Evolutionary conservation across 176 grass and related monocot species (phyloP).

Genomic region (Ensete glaucum): DNA sequence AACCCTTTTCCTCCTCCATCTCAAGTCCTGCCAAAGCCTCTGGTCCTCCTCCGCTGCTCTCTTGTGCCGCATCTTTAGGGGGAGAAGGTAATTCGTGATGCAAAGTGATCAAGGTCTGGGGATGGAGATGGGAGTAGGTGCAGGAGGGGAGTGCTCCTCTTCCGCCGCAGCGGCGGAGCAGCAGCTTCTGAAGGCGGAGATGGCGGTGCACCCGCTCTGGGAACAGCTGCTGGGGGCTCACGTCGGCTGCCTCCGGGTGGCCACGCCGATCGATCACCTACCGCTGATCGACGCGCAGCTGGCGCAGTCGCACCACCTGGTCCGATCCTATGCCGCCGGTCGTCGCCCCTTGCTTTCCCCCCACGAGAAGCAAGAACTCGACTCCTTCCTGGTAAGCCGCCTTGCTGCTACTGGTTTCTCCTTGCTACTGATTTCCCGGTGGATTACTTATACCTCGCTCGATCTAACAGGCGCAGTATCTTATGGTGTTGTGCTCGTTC

Average conservation of each 20-base stretch:
- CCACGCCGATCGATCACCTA: slow-evolving; percentile 93
- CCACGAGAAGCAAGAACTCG: slow-evolving; percentile 95
- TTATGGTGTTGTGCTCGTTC: slow-evolving; percentile 95
- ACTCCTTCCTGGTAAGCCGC: slow-evolving; percentile 73
- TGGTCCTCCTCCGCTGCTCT: too few relatives aligned
- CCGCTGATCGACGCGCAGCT: slow-evolving; percentile 94
- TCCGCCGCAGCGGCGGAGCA: slow-evolving; percentile 31
- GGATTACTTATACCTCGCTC: too few relatives aligned
- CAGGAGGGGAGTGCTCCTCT: slow-evolving; percentile 45
- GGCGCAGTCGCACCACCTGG: slow-evolving; percentile 59
- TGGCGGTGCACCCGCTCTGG: slow-evolving; percentile 92
- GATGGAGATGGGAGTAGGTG: slow-evolving; percentile 57
- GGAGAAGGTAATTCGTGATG: slow-evolving; percentile 16
- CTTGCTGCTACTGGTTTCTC: neutral
- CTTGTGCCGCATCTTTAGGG: too few relatives aligned
- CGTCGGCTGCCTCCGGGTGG: slow-evolving; percentile 91
- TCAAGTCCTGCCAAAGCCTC: too few relatives aligned
- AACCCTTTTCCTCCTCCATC: neutral
- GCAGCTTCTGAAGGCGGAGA: slow-evolving; percentile 88
- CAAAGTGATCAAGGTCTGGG: slow-evolving; percentile 53
- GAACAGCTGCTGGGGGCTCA: slow-evolving; percentile 89
- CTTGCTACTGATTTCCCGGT: too few relatives aligned
- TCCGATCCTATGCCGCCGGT: slow-evolving; percentile 77
- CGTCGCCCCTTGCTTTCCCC: slow-evolving; percentile 78
- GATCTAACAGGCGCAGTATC: slow-evolving; percentile 60